Conservation (phyloP, 495 filamentous ascomycete species). For the Schizothecium vesticola region DNA sequence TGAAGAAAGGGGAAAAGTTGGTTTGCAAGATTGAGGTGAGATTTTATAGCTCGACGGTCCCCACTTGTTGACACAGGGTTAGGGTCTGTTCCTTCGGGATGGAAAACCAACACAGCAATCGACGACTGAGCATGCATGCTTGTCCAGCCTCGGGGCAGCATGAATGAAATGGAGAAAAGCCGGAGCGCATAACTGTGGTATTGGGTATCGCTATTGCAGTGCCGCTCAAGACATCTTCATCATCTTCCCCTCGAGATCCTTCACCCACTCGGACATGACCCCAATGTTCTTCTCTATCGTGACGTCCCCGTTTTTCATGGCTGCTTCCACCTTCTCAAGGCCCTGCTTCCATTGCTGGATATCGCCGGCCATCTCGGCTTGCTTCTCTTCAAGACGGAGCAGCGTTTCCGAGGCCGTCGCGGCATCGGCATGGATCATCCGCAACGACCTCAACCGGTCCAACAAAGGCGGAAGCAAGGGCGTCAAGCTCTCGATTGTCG, state of each 20-base stretch:
- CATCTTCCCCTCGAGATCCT: slow-evolving; percentile 74
- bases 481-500: slow-evolving; percentile 80
- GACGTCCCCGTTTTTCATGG: slow-evolving; percentile 61
- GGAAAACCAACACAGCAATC: not conserved
- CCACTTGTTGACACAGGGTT: not conserved
- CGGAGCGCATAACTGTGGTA: not conserved
- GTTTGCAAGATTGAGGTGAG: not conserved
- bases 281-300: slow-evolving; percentile 72
- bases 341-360: slow-evolving; percentile 83
- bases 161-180: not conserved
- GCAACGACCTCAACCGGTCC: slow-evolving; percentile 76
- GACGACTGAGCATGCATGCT: not conserved
- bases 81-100: not conserved
- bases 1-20: not conserved
- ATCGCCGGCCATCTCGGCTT: slow-evolving; percentile 77
- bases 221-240: slow-evolving; percentile 43
- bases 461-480: slow-evolving; percentile 82
- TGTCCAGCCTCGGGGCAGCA: not conserved
- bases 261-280: slow-evolving; percentile 82
- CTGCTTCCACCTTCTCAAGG: slow-evolving; percentile 69
- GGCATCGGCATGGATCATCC: slow-evolving; percentile 80
- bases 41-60: not conserved
- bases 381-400: slow-evolving; percentile 67
- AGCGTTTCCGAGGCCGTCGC: slow-evolving; percentile 78
- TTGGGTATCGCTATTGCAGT: slow-evolving; percentile 27